Evolutionary conservation across 805 yeast genomes (phyloP).

Genomic region (Starmerella gropengiesseri): DNA sequence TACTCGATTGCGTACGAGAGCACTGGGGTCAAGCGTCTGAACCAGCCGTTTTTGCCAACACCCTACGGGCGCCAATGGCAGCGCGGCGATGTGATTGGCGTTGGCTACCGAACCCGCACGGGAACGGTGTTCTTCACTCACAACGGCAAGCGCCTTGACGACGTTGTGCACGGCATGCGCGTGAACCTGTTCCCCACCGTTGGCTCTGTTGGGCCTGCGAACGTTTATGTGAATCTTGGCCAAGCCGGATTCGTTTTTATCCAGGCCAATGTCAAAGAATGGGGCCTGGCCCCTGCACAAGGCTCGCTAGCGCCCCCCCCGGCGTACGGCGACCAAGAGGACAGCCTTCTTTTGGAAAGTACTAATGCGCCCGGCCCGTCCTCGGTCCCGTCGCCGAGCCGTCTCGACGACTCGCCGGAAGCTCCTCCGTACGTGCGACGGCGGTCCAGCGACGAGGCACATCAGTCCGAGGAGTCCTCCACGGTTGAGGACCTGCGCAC

Average conservation of each 20-base stretch:
- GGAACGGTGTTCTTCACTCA: constrained; percentile 89
- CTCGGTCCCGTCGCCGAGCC: background rate
- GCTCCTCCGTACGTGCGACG: constrained; percentile 20
- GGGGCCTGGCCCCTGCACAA: constrained; percentile 89
- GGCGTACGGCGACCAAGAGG: constrained; percentile 67
- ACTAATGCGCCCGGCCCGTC: constrained; percentile 10
- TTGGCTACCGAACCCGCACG: constrained; percentile 71
- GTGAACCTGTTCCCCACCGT: constrained; percentile 73
- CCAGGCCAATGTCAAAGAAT: constrained; percentile 85
- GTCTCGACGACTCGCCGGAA: background rate
- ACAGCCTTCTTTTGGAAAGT: constrained; percentile 51
- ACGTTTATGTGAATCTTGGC: constrained; percentile 81
- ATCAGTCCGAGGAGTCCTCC: constrained; percentile 2
- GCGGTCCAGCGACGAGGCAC: constrained; percentile 17
- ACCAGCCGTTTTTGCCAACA: constrained; percentile 54
- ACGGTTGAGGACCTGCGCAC: constrained; percentile 9
- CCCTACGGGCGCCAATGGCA: constrained; percentile 40
- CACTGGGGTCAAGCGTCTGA: constrained; percentile 64
- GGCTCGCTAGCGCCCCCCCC: constrained; percentile 93
- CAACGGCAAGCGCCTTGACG: constrained; percentile 85
- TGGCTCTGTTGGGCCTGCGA: constrained; percentile 74
- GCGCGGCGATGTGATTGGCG: constrained; percentile 84
- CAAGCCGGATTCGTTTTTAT: constrained; percentile 81
- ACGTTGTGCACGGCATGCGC: constrained; percentile 60
- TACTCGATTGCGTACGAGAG: constrained; percentile 84